Percentiles rank a stretch among this genome's conserved stretches.
Conservation (phyloP, 1,139 yeast genomes). For the Taphrina wiesneri region DNA sequence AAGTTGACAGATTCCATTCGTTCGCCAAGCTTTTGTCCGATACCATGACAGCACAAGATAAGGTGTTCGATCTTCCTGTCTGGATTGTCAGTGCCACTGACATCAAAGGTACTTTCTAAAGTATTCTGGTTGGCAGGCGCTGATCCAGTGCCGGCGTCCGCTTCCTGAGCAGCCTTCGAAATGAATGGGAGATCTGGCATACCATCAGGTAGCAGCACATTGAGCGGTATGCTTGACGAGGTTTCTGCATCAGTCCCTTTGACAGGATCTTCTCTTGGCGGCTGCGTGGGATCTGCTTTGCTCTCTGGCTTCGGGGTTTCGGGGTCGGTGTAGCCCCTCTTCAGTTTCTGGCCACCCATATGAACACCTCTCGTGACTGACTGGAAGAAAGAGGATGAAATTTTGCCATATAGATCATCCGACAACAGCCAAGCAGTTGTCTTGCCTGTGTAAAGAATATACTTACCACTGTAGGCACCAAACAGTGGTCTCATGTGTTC, state of each 20-base stretch:
- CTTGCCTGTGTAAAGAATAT: conserved; percentile 40
- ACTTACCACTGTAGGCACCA: conserved; percentile 41
- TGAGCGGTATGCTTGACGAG: background rate
- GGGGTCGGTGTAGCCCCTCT: conserved; percentile 41
- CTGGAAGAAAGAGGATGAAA: conserved; percentile 40
- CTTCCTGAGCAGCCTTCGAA: conserved; percentile 35
- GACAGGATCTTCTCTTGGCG: background rate
- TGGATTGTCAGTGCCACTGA: conserved; percentile 22
- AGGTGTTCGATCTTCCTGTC: conserved; percentile 70
- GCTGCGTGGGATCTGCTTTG: background rate
- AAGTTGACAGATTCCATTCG: conserved; percentile 80
- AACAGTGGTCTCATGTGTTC: conserved; percentile 40
- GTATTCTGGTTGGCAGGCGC: conserved; percentile 33
- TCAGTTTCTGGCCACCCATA: conserved; percentile 41
- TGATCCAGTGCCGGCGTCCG: conserved; percentile 34
- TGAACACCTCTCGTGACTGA: conserved; percentile 40
- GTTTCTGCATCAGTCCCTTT: background rate
- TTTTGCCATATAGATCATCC: conserved; percentile 41
- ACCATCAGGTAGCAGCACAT: conserved; percentile 30
- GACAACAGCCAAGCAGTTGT: conserved; percentile 41
- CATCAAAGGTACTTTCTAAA: conserved; percentile 43
- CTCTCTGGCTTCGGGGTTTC: conserved; percentile 9
- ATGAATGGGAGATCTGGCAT: conserved; percentile 25
- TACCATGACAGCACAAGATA: conserved; percentile 85
- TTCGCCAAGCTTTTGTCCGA: conserved; percentile 84